These are phyloP conservation scores for Globisporangium solare DNA, from an alignment of 352 stramenopile genomes.

Conservation along the genomic window DNA sequence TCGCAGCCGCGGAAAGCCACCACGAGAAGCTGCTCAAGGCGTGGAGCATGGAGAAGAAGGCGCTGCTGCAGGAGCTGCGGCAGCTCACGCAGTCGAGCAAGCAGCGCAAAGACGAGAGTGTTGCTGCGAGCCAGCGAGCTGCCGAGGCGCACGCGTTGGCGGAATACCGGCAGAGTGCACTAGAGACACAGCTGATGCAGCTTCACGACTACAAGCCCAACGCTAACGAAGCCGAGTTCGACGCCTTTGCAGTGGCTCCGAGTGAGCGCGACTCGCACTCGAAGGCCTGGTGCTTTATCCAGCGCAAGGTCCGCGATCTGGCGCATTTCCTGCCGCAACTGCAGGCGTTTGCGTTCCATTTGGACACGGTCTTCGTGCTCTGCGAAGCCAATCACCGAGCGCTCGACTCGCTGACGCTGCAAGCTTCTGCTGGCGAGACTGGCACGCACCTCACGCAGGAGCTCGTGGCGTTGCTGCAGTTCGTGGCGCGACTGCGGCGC, in stretches of 20 bases:
- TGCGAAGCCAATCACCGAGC: slow-evolving; percentile 32
- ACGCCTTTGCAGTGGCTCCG: background rate
- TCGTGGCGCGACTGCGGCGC: slow-evolving; percentile 16
- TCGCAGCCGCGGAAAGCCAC: background rate
- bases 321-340: slow-evolving; percentile 40
- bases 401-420: slow-evolving; percentile 22
- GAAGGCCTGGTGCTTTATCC: slow-evolving; percentile 15
- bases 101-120: background rate
- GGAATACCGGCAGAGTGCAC: slow-evolving; percentile 1
- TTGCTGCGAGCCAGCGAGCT: background rate
- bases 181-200: slow-evolving; percentile 17
- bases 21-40: slow-evolving; percentile 6
- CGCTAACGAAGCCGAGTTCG: slow-evolving; percentile 4
- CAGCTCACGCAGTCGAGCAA: slow-evolving; percentile 12
- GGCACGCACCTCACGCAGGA: slow-evolving; percentile 9
- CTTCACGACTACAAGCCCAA: slow-evolving; percentile 8
- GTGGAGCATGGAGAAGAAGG: slow-evolving; percentile 16
- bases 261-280: slow-evolving; percentile 1
- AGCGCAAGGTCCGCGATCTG: slow-evolving; percentile 20
- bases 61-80: slow-evolving; percentile 12
- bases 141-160: background rate
- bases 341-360: slow-evolving; percentile 22
- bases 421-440: slow-evolving; percentile 7
- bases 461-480: slow-evolving; percentile 20
- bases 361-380: slow-evolving; percentile 27